Evolutionary conservation across 2,329 filamentous ascomycete species (phyloP), one percentile per base, ranked within the genome.

Genomic region (Shiraia bambusicola): DNA sequence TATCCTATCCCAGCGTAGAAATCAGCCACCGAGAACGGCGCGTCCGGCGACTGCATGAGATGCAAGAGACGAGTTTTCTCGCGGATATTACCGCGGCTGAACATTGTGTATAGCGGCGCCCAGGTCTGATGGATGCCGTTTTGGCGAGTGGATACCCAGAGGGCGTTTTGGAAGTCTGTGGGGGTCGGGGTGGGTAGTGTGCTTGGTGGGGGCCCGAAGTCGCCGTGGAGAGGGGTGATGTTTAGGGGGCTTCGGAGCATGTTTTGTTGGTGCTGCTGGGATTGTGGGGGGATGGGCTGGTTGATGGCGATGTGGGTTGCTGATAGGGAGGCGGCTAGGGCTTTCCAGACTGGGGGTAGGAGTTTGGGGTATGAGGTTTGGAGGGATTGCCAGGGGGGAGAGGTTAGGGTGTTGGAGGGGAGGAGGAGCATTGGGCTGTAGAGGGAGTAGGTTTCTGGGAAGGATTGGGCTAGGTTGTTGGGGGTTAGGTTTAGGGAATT

Each of bases 1-100:
- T 96, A 96, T 4, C 92, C 92, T 51, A 96, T 95, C 0, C 92
- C 92, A 0, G 87, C 88, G 71, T 95, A 96, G 45, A 97, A 72
- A 66, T 97, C 92, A 1, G 94, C 79, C 2, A 69, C 72, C 46
- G 56, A 22, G 36, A 53, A 54, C 2, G 40, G 34, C 54, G 60
- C 59, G 4, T 40, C 25, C 24, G 6, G 17, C 22, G 12, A 39
- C 36, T 1, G 72, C 58, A 6, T 61, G 59, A 6, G 71, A 0
- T 63, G 65, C 4, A 95, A 69, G 1, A 96, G 69, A 10, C 92
- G 76, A 0, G 86, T 83, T 65, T 96, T 97, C 69, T 97, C 92
- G 36, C 83, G 86, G 45, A 96, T 76, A 67, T 96, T 97, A 3
- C 92, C 91, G 1, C 90, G 80, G 49, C 86, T 90, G 66, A 97